These are phyloP conservation scores for Camellia lanceoleosa DNA, from an alignment of 148 eudicot genomes.

Conservation along the genomic window DNA sequence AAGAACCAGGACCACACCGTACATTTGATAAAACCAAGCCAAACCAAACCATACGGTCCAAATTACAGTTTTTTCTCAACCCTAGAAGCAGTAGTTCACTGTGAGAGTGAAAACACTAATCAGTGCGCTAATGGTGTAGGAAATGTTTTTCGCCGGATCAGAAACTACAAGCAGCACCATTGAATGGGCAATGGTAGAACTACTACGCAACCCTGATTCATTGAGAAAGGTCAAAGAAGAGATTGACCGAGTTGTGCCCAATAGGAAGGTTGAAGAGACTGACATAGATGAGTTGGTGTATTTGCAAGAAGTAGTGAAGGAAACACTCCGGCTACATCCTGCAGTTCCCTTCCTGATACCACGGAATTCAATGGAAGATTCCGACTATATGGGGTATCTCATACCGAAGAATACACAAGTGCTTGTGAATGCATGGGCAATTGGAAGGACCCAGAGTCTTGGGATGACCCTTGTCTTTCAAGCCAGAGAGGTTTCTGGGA, in stretches of 20 bases:
- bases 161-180: too few relatives aligned
- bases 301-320: conserved; percentile 11
- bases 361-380: conserved; percentile 11
- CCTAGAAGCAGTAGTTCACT: too few relatives aligned
- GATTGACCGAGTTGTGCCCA: background rate
- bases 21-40: too few relatives aligned
- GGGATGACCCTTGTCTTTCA: background rate
- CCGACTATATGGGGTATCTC: conserved; percentile 4
- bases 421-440: conserved; percentile 9
- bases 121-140: background rate
- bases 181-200: too few relatives aligned
- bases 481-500: background rate
- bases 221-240: background rate
- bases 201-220: too few relatives aligned
- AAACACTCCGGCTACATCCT: conserved; percentile 11
- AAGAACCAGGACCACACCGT: too few relatives aligned
- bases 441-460: conserved; percentile 2
- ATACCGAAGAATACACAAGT: conserved; percentile 14
- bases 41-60: too few relatives aligned
- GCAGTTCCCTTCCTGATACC: background rate
- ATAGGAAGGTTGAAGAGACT: conserved; percentile 11
- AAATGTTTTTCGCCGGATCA: background rate
- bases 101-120: too few relatives aligned
- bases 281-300: conserved; percentile 8
- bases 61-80: too few relatives aligned